Evolutionary conservation across 78 protist species (phyloP), one percentile per base, ranked within the genome.

Genomic region (Paulinella micropora): DNA sequence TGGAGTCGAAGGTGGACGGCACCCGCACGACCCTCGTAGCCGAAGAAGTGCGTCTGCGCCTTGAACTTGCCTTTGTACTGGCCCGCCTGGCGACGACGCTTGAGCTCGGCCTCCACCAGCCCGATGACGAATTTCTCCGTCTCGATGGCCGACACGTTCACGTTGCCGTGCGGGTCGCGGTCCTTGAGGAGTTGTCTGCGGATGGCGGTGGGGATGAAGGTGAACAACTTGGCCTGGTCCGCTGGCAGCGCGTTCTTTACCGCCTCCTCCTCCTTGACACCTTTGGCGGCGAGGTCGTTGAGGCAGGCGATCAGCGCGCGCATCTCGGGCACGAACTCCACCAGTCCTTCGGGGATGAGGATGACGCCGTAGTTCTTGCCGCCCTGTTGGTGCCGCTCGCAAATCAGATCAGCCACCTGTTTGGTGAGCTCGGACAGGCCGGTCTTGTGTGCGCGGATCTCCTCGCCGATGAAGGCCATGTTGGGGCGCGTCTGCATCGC

Each of bases 1-100:
- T 82, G 51, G 83, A 51, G 83, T 93, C 95, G 77, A 93, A 93
- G 87, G 90, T 92, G 29, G 92, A 39, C 35, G 93, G 93, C 32
- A 87, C 87, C 28, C 77, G 77, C 67, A 29, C 95, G 86, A 34
- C 95, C 95, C 83, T 93, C 93, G 87, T 90, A 93, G 26, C 95
- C 95, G 81, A 93, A 93, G 92, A 90, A 93, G 69, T 93, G 95
- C 77, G 86, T 0, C 38, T 39, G 34, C 31, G 89, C n/a, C 34
- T 1, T 0, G 69, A 92, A 92, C 1, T 0, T 1, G 64, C 90
- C 91, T 26, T 29, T 3, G 73, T 67, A 93, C 29, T 1, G 1
- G 39, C 77, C 35, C 9, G n/a, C 77, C 37, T 2, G 39, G 15
- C 34, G 35, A 23, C 69, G 83, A 34, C 39, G 39, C 83, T 34